Conservation (phyloP, 352 stramenopile species). For the Thraustotheca clavata region DNA sequence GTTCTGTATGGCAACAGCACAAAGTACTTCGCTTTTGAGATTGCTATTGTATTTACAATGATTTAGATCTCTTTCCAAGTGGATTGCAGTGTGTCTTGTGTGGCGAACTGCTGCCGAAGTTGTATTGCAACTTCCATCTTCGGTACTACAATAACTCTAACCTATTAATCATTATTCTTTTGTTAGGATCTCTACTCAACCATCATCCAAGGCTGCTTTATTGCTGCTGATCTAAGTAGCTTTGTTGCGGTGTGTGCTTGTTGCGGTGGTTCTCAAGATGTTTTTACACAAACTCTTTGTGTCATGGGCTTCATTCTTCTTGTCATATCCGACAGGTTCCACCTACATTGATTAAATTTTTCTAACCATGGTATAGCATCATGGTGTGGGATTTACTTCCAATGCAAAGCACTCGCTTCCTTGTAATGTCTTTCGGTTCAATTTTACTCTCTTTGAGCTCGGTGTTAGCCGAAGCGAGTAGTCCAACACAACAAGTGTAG, state of each 20-base stretch:
- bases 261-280: constrained; percentile 9
- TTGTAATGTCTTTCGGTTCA: constrained; percentile 16
- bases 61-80: constrained; percentile 57
- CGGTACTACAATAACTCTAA: constrained; percentile 2
- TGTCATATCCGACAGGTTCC: constrained; percentile 1
- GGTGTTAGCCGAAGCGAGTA: constrained; percentile 15
- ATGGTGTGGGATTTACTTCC: neutral
- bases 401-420: neutral
- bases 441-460: constrained; percentile 13
- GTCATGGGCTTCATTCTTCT: constrained; percentile 8
- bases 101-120: constrained; percentile 67
- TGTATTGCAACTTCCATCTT: constrained; percentile 46
- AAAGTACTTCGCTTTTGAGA: neutral
- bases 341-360: neutral
- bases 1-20: constrained; percentile 29
- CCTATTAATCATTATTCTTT: neutral
- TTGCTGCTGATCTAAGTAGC: constrained; percentile 49
- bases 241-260: constrained; percentile 39
- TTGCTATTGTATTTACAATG: neutral
- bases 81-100: constrained; percentile 68
- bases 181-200: constrained; percentile 33
- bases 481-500: neutral
- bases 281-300: constrained; percentile 12
- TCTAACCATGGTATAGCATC: neutral
- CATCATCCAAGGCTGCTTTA: constrained; percentile 31